These are phyloP conservation scores for Boletus rubescentipes DNA, from an alignment of 768 basidiomycete genomes.

Conservation along the genomic window DNA sequence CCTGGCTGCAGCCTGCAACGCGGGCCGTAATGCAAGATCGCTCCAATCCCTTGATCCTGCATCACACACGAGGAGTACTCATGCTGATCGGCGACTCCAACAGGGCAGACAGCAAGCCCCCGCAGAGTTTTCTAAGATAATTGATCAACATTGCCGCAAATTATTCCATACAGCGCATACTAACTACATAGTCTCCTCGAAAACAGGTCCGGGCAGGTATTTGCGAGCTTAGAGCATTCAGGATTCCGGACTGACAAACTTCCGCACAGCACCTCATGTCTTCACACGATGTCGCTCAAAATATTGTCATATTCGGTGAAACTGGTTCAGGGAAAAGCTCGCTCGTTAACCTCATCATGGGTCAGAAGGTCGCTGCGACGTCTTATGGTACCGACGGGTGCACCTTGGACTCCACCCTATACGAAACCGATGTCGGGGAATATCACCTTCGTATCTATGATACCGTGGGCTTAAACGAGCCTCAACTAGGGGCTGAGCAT, in stretches of 20 bases:
- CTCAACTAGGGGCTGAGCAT: slow-evolving; percentile 22
- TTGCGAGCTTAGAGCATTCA: background rate
- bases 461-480: slow-evolving; percentile 33
- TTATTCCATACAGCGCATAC: background rate
- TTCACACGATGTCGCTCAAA: slow-evolving; percentile 15
- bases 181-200: slow-evolving; percentile 1
- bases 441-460: slow-evolving; percentile 28
- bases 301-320: slow-evolving; percentile 34
- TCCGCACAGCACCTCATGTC: slow-evolving; percentile 14
- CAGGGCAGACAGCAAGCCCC: background rate
- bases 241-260: slow-evolving; percentile 5
- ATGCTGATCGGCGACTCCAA: slow-evolving; percentile 8
- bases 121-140: background rate
- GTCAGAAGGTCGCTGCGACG: slow-evolving; percentile 27
- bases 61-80: slow-evolving; percentile 19
- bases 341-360: slow-evolving; percentile 42
- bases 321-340: slow-evolving; percentile 43
- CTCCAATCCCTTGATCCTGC: slow-evolving; percentile 8
- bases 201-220: slow-evolving; percentile 10
- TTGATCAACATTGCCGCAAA: background rate
- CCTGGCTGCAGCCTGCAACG: background rate
- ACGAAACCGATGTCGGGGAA: slow-evolving; percentile 17
- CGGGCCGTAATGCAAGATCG: background rate
- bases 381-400: slow-evolving; percentile 36
- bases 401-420: slow-evolving; percentile 33